Percentiles rank a stretch among this genome's conserved stretches.
Conservation (phyloP, 805 yeast species). For the Hanseniaspora clermontiae region DNA sequence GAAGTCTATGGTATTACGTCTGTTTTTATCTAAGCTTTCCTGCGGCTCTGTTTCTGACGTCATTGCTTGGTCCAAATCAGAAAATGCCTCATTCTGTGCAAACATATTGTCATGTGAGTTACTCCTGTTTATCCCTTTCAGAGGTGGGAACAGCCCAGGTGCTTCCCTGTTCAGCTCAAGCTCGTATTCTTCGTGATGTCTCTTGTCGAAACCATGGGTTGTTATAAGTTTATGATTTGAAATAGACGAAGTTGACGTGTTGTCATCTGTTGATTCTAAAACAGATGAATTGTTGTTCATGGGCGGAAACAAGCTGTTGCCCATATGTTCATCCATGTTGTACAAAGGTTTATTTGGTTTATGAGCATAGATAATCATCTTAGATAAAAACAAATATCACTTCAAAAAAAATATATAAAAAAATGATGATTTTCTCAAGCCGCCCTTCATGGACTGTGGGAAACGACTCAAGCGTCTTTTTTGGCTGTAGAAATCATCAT, state of each 20-base stretch:
- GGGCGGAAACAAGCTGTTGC: neutral
- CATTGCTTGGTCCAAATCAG: neutral
- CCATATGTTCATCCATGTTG: neutral
- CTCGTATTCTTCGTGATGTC: neutral
- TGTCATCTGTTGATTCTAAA: neutral
- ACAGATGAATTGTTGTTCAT: neutral
- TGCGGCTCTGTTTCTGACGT: neutral
- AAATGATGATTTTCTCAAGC: neutral
- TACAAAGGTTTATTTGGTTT: neutral
- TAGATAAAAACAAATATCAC: no score
- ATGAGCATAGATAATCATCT: no score
- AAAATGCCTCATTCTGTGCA: neutral
- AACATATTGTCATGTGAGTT: neutral
- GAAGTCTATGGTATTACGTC: neutral
- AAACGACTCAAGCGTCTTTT: no score
- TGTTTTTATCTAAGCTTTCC: neutral
- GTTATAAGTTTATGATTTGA: neutral
- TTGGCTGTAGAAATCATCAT: neutral
- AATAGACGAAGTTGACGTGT: neutral
- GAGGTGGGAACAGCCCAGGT: conserved; percentile 18
- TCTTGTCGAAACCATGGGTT: no score
- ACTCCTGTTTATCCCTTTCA: neutral
- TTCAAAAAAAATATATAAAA: no score
- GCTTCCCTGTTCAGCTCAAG: conserved; percentile 15
- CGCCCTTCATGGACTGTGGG: neutral